phyloP scores from a whole-genome alignment of 805 yeast genomes.

The Ogataea sp. region DNA sequence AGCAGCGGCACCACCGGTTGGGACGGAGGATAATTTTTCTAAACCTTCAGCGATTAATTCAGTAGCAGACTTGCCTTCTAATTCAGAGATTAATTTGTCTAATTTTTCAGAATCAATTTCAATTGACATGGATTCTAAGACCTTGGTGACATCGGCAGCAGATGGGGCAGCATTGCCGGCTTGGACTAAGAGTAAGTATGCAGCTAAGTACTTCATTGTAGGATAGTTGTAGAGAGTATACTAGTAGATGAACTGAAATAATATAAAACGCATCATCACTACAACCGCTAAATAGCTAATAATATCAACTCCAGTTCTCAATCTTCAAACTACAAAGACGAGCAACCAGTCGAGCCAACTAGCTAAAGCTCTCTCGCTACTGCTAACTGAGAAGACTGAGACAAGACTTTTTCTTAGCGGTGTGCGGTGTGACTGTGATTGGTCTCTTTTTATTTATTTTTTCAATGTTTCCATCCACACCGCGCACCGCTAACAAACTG shows the following conservation, averaged over 20 bases:
- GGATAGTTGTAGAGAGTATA: background rate
- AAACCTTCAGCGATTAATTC: conserved; percentile 77
- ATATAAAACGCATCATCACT: too few relatives aligned
- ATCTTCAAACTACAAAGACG: too few relatives aligned
- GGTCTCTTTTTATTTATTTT: too few relatives aligned
- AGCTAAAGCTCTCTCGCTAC: too few relatives aligned
- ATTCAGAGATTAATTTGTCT: conserved; percentile 60
- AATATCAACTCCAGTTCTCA: too few relatives aligned
- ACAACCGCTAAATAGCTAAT: too few relatives aligned
- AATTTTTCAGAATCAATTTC: conserved; percentile 77
- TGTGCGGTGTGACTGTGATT: background rate
- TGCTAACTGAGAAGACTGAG: too few relatives aligned
- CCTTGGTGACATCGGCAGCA: conserved; percentile 64
- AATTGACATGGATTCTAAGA: conserved; percentile 68
- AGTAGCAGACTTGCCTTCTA: conserved; percentile 68
- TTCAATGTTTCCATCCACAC: conserved; percentile 3
- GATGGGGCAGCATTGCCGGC: conserved; percentile 83
- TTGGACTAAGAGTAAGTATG: conserved; percentile 82
- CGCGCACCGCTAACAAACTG: conserved; percentile 7
- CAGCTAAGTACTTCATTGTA: conserved; percentile 83
- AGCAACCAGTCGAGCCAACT: too few relatives aligned
- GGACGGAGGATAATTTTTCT: conserved; percentile 73
- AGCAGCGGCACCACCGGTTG: conserved; percentile 76
- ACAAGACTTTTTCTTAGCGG: conserved; percentile 4
- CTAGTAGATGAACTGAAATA: background rate